Evolutionary conservation across 768 basidiomycete species (phyloP), one percentile per base, ranked within the genome.

Genomic region (Exidia glandulosa): DNA sequence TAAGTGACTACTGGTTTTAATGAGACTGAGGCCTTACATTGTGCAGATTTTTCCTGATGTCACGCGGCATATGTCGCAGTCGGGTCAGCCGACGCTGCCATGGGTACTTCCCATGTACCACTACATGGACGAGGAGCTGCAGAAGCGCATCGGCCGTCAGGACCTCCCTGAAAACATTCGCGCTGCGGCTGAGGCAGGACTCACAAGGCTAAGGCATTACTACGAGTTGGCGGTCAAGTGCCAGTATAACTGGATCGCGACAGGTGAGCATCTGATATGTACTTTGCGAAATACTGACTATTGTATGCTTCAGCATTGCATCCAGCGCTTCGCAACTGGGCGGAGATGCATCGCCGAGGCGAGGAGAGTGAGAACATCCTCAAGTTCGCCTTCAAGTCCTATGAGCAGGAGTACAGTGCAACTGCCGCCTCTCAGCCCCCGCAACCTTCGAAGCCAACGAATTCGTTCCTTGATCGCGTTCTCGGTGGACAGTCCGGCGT

Each of bases 71-170:
- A 69, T 74, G 66, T 73, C 70, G 6, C 59, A 50, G 5, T 50
- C 62, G 19, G 57, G 48, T 2, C 61, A 50, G 14, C 71, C 70
- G 5, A 73, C 73, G 7, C 63, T 73, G 32, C 69, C 72, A 5
- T 72, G 62, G 41, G 69, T 70, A 2, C 64, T 74, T 31, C 72
- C 71, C 1, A 61, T 72, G 57, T 75, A 71, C 57, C 55, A 64
- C 33, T 48, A 61, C 30, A 69, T 75, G 64, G 57, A 65, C 6
- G 32, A 59, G 16, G 63, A 69, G 14, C 64, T 74, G 23, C 32
- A 57, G 12, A 54, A 32, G 7, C 36, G 60, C 16, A 23, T 59
- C 3, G 33, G 29, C 3, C 45, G 65, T 33, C 23, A 30, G 1
- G 45, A 57, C 5, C 25, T 45, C n/a, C 56, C 63, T 9, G 52